A percentile compares a stretch with the other conserved stretches of the same genome.
Evolutionary conservation across 2,329 filamentous ascomycete species (phyloP).

Genomic region (Cordyceps pruinosa): DNA sequence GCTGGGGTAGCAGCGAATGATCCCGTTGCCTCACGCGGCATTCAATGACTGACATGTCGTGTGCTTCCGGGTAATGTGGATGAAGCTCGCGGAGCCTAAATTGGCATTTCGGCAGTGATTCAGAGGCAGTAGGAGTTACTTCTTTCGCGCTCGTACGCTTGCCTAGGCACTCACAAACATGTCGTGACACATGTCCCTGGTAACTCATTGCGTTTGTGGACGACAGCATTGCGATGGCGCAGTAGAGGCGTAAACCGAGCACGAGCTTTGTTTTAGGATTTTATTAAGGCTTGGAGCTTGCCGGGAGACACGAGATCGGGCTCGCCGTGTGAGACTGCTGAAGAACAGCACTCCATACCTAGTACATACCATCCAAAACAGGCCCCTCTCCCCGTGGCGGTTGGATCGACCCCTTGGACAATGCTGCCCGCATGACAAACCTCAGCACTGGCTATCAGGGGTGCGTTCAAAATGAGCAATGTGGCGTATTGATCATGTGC

Average conservation of each 20-base stretch:
- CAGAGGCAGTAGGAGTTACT: not conserved
- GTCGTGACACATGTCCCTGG: not conserved
- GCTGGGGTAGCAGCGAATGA: not conserved
- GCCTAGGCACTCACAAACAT: not conserved
- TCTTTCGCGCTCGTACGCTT: not conserved
- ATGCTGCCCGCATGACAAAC: too few species aligned
- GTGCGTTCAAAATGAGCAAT: too few species aligned
- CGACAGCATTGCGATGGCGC: not conserved
- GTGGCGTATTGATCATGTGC: too few species aligned
- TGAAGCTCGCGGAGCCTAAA: not conserved
- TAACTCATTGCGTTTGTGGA: not conserved
- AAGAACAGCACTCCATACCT: too few species aligned
- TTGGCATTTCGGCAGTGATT: not conserved
- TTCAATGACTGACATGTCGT: not conserved
- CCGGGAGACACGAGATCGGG: not conserved
- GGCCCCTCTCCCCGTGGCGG: too few species aligned
- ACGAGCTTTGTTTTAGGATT: too few species aligned
- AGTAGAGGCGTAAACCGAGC: too few species aligned
- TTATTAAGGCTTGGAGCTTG: not conserved
- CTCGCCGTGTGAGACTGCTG: too few species aligned
- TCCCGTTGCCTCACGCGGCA: not conserved
- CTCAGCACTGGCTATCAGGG: too few species aligned
- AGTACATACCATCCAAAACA: too few species aligned
- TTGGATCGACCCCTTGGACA: too few species aligned
- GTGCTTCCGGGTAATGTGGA: not conserved